A percentile compares a stretch with the other conserved stretches of the same genome.
These are phyloP conservation scores for Polytrichum commune DNA, from an alignment of 225 moss, liverwort and hornwort genomes.

Conservation along the genomic window DNA sequence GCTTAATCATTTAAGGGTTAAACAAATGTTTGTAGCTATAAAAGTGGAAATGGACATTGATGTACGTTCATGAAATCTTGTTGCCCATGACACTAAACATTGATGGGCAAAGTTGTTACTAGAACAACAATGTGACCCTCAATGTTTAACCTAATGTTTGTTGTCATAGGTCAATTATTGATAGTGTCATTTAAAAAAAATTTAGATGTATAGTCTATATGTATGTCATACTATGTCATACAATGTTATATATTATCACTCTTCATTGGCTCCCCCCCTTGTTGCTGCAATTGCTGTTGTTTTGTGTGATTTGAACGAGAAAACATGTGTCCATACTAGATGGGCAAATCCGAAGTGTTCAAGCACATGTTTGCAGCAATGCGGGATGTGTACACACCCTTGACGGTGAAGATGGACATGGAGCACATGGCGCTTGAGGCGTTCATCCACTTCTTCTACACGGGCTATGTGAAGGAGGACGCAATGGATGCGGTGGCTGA, in stretches of 20 bases:
- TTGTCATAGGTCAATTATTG: too few species aligned
- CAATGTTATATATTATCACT: neutral
- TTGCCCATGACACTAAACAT: too few species aligned
- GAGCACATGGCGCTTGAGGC: constrained; percentile 28
- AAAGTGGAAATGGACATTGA: constrained; percentile 33
- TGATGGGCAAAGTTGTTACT: too few species aligned
- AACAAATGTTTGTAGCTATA: constrained; percentile 15
- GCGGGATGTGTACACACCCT: constrained; percentile 10
- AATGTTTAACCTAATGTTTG: too few species aligned
- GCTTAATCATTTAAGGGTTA: too few species aligned
- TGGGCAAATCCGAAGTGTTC: constrained; percentile 33
- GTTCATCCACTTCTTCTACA: constrained; percentile 40
- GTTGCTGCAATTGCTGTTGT: neutral
- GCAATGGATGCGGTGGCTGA: constrained; percentile 28
- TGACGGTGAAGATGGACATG: constrained; percentile 35
- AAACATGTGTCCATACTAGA: constrained; percentile 12
- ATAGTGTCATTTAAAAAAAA: too few species aligned
- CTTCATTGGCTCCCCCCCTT: neutral
- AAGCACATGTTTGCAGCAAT: constrained; percentile 22
- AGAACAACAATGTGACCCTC: too few species aligned
- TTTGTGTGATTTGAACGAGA: neutral
- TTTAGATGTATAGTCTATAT: neutral
- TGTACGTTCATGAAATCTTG: too few species aligned
- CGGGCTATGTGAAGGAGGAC: constrained; percentile 28
- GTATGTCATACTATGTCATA: neutral